Percentiles rank a stretch among this genome's conserved stretches.
Conservation (phyloP, 371 early-diverging fungal genomes). For the Mucor velutinosus region DNA sequence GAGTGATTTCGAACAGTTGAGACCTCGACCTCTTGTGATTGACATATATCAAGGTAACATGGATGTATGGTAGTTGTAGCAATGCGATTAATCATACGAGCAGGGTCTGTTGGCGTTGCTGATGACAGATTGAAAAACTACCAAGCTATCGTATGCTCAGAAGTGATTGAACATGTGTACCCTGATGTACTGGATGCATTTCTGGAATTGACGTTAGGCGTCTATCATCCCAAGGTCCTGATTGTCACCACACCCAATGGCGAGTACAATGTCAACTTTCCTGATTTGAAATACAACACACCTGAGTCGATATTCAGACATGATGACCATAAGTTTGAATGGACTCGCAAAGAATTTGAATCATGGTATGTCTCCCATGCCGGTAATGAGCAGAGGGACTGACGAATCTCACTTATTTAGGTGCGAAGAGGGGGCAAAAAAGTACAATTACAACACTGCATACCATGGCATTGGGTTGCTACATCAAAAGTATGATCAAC, state of each 20-base stretch:
- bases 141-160: slow-evolving; percentile 69
- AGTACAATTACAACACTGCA: slow-evolving; percentile 66
- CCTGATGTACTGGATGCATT: slow-evolving; percentile 56
- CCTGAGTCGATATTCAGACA: slow-evolving; percentile 68
- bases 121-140: slow-evolving; percentile 46
- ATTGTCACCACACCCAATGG: slow-evolving; percentile 83
- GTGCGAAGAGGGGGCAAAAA: slow-evolving; percentile 54
- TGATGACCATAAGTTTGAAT: slow-evolving; percentile 92
- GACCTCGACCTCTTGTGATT: slow-evolving; percentile 50
- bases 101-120: slow-evolving; percentile 53
- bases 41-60: slow-evolving; percentile 57
- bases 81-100: background rate
- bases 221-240: slow-evolving; percentile 65
- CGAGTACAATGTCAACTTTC: slow-evolving; percentile 89
- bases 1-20: slow-evolving; percentile 49
- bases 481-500: slow-evolving; percentile 34
- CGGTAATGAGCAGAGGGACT: background rate
- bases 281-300: slow-evolving; percentile 75
- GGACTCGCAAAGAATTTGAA: slow-evolving; percentile 85
- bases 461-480: slow-evolving; percentile 75
- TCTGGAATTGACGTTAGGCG: slow-evolving; percentile 62
- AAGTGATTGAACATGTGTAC: slow-evolving; percentile 83
- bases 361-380: slow-evolving; percentile 61
- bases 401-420: slow-evolving; percentile 9
- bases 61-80: background rate